Evolutionary conservation across 2,329 filamentous ascomycete genomes (phyloP), one percentile per base, ranked within the genome.

Genomic region (Chrysoporthe puriensis): DNA sequence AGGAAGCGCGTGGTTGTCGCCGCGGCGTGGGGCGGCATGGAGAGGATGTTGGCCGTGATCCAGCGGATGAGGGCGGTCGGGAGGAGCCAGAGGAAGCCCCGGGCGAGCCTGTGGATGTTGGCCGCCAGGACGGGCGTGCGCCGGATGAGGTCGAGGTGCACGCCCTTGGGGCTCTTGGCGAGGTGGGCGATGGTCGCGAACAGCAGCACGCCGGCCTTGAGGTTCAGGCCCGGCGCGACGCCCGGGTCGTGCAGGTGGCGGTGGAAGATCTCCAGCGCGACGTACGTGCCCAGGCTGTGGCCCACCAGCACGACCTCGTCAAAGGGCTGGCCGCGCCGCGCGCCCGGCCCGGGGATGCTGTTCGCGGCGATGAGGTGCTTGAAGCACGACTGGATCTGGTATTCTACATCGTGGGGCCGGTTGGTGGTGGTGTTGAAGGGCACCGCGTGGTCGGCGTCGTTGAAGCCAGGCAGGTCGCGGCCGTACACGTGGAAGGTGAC

Each of bases 141-240:
- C 2, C 79, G 79, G 5, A 88, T 73, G 4, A 81, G 71, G 48
- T 79, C 77, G 50, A 89, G 77, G 60, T 84, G 84, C 66, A 78
- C 78, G 1, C 91, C 91, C 40, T 82, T 87, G 0, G 85, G 82
- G 1, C 89, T 91, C 66, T 80, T 77, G 11, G 88, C 87, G 70
- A 94, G 89, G 77, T 93, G 86, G n/a, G 89, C 84, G 48, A 94
- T 84, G 1, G 91, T 93, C 1, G 91, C 91, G 75, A 93, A 93
- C 21, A 94, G 82, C 66, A 94, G 81, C 54, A 93, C 82, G 1
- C 85, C 90, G 40, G 83, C 79, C 46, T 75, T 76, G 32, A 88
- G 78, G 13, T 74, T 76, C n/a, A 84, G 74, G 58, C 77, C 74
- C n/a, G 79, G 77, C 1, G 76, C 76, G 14, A 73, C 66, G 14